Base-by-base conservation (phyloP, 139 green algal species). In the Marvania coccoides region DNA sequence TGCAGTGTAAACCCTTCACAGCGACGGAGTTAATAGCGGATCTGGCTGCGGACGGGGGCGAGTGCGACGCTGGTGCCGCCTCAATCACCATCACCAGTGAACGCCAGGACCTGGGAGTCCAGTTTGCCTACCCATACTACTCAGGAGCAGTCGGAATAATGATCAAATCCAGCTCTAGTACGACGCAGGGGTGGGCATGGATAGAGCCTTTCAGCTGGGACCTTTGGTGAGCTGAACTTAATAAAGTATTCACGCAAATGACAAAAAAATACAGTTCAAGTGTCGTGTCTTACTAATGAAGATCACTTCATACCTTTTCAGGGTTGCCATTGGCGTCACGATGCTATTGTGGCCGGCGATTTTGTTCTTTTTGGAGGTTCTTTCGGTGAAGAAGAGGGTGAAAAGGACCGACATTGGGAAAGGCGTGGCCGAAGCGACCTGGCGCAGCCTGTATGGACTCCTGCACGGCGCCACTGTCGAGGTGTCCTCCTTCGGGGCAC, bases 111-210 rank as follows among this genome's bases (percentile, higher is more conserved):
- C 40, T 54, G 33, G 59, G 59, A 14, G 15, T 66, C 5, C 14
- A 40, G 0, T 66, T 15, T 13, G 59, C 34, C 6, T 66, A 66
- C 34, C 59, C 59, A 7, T 66, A 66, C 12, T 66, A 45, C 13
- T 28, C 14, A 13, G 24, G 19, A 12, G 23, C 14, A 15, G 15
- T 66, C 28, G 59, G 59, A 10, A 66, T 66, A 5, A 34, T 66
- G 59, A 24, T 30, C 36, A 58, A 58, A 30, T 24, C 33, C 28
- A 45, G 24, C 1, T 13, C 24, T 26, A n/a, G 36, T 56, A 7
- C 15, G 2, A 23, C 33, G 4, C 9, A 24, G 24, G 59, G 59
- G 36, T 66, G 40, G 40, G 33, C 31, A 26, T 66, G 30, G 31
- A 29, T 45, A 9, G 14, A 66, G 23, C 59, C 59, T 12, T 66